These are phyloP conservation scores for Hirschioporus abietinus DNA, from an alignment of 768 basidiomycete species.

Conservation along the genomic window DNA sequence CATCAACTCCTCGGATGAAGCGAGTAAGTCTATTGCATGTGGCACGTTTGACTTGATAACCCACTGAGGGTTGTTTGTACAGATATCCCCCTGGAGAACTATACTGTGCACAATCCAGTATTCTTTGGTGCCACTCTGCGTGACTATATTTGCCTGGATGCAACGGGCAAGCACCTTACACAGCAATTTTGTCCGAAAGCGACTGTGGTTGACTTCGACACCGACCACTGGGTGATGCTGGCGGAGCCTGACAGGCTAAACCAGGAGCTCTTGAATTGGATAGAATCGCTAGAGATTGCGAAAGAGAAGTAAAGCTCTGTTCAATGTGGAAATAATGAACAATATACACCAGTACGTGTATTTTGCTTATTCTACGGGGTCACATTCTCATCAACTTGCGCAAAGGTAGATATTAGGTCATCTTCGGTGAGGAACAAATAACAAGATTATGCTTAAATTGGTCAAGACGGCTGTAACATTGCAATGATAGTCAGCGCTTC, in stretches of 20 bases:
- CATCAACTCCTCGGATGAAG: neutral
- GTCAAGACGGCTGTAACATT: no score
- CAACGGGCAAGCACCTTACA: slow-evolving; percentile 20
- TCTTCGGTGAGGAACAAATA: no score
- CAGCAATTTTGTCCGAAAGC: slow-evolving; percentile 22
- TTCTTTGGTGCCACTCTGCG: slow-evolving; percentile 31
- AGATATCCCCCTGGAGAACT: slow-evolving; percentile 18
- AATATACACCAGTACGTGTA: neutral
- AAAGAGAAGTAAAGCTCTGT: neutral
- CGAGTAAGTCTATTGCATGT: neutral
- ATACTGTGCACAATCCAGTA: slow-evolving; percentile 29
- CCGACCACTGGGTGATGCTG: slow-evolving; percentile 34
- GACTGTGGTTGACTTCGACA: slow-evolving; percentile 28
- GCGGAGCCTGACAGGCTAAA: slow-evolving; percentile 32
- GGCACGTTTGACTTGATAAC: neutral
- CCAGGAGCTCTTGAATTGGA: slow-evolving; percentile 29
- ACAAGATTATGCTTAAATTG: no score
- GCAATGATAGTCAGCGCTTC: no score
- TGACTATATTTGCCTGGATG: slow-evolving; percentile 29
- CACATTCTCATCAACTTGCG: no score
- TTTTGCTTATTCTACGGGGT: no score
- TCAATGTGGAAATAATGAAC: neutral
- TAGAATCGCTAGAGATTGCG: slow-evolving; percentile 13
- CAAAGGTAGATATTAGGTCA: no score
- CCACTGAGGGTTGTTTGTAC: neutral